Evolutionary conservation across 148 eudicot species (phyloP).

Genomic region (Chenopodium suecicum): DNA sequence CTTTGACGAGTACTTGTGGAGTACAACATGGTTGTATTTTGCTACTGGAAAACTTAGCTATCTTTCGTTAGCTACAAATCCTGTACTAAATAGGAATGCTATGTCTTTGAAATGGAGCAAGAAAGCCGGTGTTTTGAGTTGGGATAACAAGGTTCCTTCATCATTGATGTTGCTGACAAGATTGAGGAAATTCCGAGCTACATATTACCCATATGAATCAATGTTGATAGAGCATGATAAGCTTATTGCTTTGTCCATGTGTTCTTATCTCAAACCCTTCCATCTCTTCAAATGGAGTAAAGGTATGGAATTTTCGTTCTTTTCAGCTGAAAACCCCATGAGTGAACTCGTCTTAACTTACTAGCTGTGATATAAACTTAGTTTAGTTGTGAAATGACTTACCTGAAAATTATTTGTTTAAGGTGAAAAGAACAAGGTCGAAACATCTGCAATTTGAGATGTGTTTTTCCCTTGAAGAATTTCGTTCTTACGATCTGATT

Average conservation of each 20-base stretch:
- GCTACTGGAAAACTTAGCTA: slow-evolving; percentile 63
- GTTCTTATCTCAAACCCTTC: slow-evolving; percentile 53
- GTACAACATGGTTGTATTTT: slow-evolving; percentile 63
- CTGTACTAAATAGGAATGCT: slow-evolving; percentile 40
- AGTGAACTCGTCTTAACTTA: neutral
- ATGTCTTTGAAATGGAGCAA: slow-evolving; percentile 34
- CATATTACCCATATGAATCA: slow-evolving; percentile 57
- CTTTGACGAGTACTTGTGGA: slow-evolving; percentile 81
- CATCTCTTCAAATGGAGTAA: slow-evolving; percentile 46
- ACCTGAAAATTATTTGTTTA: neutral
- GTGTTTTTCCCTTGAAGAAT: neutral
- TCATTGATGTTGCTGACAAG: slow-evolving; percentile 60
- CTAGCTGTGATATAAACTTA: neutral
- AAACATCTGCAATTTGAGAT: neutral
- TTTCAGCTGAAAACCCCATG: neutral
- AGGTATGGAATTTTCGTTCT: slow-evolving; percentile 38
- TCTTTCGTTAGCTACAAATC: slow-evolving; percentile 49
- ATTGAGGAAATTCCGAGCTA: slow-evolving; percentile 42
- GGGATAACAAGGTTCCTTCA: slow-evolving; percentile 74
- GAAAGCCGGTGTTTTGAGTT: slow-evolving; percentile 50
- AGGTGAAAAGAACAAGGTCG: neutral
- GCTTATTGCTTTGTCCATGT: slow-evolving; percentile 53
- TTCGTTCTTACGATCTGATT: neutral
- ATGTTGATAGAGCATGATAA: slow-evolving; percentile 48
- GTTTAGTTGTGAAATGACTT: neutral